These are phyloP conservation scores for Fusarium burgessii DNA, from an alignment of 2,329 filamentous ascomycete species.

Conservation along the genomic window DNA sequence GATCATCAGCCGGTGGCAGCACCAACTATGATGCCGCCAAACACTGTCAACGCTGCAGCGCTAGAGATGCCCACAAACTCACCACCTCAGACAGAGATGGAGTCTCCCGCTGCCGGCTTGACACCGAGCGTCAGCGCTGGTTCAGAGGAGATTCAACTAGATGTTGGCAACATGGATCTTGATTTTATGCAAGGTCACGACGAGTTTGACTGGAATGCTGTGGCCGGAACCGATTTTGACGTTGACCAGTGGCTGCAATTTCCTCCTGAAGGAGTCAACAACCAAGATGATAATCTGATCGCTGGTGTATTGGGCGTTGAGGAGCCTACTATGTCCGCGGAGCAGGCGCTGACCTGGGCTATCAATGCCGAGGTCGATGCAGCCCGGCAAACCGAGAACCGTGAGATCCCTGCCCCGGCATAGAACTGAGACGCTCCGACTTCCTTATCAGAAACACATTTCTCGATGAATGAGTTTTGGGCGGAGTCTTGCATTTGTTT, in stretches of 20 bases:
- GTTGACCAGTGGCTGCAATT: constrained; percentile 71
- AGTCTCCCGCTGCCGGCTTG: constrained; percentile 52
- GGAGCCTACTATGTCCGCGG: constrained; percentile 46
- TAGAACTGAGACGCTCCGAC: constrained; percentile 11
- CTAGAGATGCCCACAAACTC: constrained; percentile 54
- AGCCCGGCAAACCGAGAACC: constrained; percentile 25
- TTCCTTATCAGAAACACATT: neutral
- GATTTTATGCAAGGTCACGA: constrained; percentile 61
- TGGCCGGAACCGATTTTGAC: constrained; percentile 66
- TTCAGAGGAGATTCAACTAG: constrained; percentile 55
- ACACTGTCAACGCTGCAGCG: constrained; percentile 54
- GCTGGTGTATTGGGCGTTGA: constrained; percentile 49
- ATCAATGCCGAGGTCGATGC: constrained; percentile 47
- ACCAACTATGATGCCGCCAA: constrained; percentile 52
- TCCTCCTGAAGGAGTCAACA: constrained; percentile 61
- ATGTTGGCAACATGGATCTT: constrained; percentile 56
- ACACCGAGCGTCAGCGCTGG: constrained; percentile 61
- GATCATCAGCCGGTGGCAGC: constrained; percentile 27
- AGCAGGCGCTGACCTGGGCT: constrained; percentile 47
- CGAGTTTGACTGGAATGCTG: constrained; percentile 66
- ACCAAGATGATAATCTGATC: constrained; percentile 54
- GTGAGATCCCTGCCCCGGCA: constrained; percentile 37
- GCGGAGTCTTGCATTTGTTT: constrained; percentile 28
- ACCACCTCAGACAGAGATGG: constrained; percentile 60
- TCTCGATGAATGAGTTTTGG: constrained; percentile 6